Evolutionary conservation across 2,329 filamentous ascomycete species (phyloP), one percentile per base, ranked within the genome.

Genomic region (Sporothrix inflata): DNA sequence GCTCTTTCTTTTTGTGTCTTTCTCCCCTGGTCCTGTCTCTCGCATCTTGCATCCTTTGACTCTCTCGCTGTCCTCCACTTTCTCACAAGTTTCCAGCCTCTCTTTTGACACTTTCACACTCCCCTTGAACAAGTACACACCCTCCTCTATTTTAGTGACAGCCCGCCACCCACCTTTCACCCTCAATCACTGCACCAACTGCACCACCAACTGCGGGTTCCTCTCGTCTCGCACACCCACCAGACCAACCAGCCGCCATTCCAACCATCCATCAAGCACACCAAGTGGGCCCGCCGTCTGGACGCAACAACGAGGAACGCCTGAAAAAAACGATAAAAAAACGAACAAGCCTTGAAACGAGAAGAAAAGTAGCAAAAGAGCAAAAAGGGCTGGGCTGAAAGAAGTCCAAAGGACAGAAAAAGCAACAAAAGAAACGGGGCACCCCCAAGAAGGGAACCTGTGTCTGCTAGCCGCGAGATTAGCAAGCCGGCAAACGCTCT

Each of bases 171-270:
- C 30, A n/a, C 27, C 27, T n/a, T 49, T 53, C 5, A 21, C 27
- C n/a, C 49, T 40, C 65, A 21, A 27, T 30, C 38, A 11, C 47
- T 47, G 55, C 45, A 49, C 16, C 65, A 67, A 69, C 63, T 51
- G 24, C 30, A 60, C 53, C 34, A 27, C 42, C 40, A 30, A 45
- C 60, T 65, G 60, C 60, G 34, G 45, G 40, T 57, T 63, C 9
- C 45, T 51, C 16, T 24, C 47, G 63, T 49, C 16, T 24, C 60
- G n/a, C 53, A 55, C 67, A 30, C 16, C 60, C 19, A 38, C 45
- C 16, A 49, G n/a, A 51, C 67, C 67, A 60, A 66, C 71, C 71
- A 72, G 34, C 24, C 49, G 57, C 61, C 71, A 73, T 70, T 71
- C 72, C 72, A 66, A 55, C 69, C 65, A 63, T 69, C 65, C 65